Conservation (phyloP, 202 grass and related monocot species). For the Elaeis oleifera region DNA sequence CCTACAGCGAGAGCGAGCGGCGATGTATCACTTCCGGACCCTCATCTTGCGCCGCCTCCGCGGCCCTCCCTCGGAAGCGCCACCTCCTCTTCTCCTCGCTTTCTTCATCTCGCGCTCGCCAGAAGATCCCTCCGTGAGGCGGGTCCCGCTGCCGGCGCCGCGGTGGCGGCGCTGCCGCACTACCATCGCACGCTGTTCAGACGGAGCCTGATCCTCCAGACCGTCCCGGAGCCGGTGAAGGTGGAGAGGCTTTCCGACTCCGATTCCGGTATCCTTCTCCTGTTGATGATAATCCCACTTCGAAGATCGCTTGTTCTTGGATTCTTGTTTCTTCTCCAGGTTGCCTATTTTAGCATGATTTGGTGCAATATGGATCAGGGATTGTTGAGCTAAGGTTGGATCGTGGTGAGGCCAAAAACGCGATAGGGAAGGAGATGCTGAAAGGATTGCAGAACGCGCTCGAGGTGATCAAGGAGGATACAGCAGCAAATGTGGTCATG, state of each 20-base stretch:
- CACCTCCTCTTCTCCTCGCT: constrained; percentile 20
- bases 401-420: constrained; percentile 61
- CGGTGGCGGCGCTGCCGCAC: not conserved
- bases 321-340: not conserved
- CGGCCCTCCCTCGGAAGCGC: no score
- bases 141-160: not conserved
- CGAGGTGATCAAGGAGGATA: constrained; percentile 38
- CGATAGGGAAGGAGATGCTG: constrained; percentile 68
- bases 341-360: not conserved
- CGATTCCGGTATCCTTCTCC: constrained; percentile 38
- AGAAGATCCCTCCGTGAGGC: constrained; percentile 1
- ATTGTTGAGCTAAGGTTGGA: constrained; percentile 65
- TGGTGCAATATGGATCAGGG: constrained; percentile 18
- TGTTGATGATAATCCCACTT: not conserved
- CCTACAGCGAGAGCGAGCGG: not conserved
- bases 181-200: constrained; percentile 17
- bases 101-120: not conserved
- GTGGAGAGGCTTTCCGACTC: constrained; percentile 40
- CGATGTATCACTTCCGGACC: not conserved
- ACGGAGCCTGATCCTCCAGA: constrained; percentile 41
- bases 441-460: constrained; percentile 30
- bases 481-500: constrained; percentile 52
- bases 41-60: not conserved
- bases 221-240: constrained; percentile 30
- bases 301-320: not conserved